phyloP scores from a whole-genome alignment of 306 rosid species.

The Parietaria judaica region DNA sequence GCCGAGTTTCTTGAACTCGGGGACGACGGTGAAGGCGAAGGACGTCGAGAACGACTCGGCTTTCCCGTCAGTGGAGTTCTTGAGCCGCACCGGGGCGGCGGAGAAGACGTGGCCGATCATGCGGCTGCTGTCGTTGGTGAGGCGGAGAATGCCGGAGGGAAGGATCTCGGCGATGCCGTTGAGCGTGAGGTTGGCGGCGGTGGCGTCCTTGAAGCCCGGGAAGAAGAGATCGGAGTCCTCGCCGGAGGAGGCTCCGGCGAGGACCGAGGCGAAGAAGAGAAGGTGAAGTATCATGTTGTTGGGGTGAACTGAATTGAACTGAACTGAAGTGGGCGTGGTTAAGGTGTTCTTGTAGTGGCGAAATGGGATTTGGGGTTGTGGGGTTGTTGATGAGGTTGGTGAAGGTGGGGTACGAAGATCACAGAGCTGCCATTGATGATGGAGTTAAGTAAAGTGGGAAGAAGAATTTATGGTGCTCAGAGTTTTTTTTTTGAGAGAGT shows the following conservation, averaged over 20 bases:
- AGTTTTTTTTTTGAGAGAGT: no score
- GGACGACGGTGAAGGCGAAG: slow-evolving; percentile 52
- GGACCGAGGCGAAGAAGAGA: slow-evolving; percentile 19
- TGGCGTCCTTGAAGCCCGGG: slow-evolving; percentile 41
- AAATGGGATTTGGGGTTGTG: no score
- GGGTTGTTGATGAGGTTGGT: no score
- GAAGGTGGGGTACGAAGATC: no score
- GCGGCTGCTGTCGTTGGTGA: slow-evolving; percentile 50
- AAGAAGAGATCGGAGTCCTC: slow-evolving; percentile 24
- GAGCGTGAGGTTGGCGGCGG: slow-evolving; percentile 34
- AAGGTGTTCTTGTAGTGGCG: no score
- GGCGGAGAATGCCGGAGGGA: slow-evolving; percentile 33
- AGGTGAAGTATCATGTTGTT: slow-evolving; percentile 5
- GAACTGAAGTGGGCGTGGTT: no score
- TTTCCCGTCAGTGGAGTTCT: slow-evolving; percentile 43
- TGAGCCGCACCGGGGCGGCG: slow-evolving; percentile 41
- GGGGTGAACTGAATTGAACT: no score
- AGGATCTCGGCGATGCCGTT: slow-evolving; percentile 38
- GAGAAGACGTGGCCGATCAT: slow-evolving; percentile 53
- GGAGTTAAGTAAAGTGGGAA: no score
- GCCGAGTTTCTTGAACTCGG: slow-evolving; percentile 73
- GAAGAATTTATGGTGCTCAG: no score
- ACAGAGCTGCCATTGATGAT: no score
- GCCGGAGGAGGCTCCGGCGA: slow-evolving; percentile 31
- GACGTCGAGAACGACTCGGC: slow-evolving; percentile 61